Percentiles rank a stretch among this genome's conserved stretches.
Evolutionary conservation across 2,329 filamentous ascomycete genomes (phyloP).

Genomic region (Dactylellina haptotyla): DNA sequence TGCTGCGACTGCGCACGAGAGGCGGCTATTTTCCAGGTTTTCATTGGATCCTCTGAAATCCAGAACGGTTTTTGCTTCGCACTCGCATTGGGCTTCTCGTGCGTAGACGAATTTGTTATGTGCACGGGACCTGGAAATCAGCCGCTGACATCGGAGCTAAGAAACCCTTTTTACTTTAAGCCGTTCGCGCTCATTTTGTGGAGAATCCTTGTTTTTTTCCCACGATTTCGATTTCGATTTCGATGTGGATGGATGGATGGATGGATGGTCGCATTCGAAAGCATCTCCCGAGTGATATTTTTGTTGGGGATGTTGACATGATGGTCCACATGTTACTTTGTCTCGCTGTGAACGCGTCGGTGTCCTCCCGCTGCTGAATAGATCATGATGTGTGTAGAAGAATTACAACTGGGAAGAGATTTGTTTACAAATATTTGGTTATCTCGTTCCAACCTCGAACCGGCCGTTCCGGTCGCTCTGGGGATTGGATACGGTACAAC

Average conservation of each 20-base stretch:
- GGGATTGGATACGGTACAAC: no score
- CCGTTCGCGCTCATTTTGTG: neutral
- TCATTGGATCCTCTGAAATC: neutral
- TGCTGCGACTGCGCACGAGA: neutral
- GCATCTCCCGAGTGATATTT: conserved; percentile 4
- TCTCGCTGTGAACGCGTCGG: conserved; percentile 24
- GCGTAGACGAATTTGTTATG: neutral
- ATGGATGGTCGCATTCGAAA: neutral
- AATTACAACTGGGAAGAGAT: neutral
- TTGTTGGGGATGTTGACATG: neutral
- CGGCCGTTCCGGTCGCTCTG: no score
- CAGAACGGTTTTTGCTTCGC: neutral
- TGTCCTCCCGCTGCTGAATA: neutral
- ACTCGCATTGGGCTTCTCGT: neutral
- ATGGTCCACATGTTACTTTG: neutral
- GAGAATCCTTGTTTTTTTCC: no score
- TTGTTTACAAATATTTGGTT: no score
- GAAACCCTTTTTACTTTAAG: conserved; percentile 4
- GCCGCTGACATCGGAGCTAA: conserved; percentile 11
- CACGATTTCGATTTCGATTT: neutral
- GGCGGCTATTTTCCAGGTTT: neutral
- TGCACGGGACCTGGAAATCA: conserved; percentile 20
- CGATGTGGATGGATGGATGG: neutral
- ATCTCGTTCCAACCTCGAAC: no score
- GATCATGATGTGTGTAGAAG: neutral